Percentiles rank a stretch among this genome's conserved stretches.
Conservation (phyloP, 306 rosid genomes). For the Alnus glutinosa region DNA sequence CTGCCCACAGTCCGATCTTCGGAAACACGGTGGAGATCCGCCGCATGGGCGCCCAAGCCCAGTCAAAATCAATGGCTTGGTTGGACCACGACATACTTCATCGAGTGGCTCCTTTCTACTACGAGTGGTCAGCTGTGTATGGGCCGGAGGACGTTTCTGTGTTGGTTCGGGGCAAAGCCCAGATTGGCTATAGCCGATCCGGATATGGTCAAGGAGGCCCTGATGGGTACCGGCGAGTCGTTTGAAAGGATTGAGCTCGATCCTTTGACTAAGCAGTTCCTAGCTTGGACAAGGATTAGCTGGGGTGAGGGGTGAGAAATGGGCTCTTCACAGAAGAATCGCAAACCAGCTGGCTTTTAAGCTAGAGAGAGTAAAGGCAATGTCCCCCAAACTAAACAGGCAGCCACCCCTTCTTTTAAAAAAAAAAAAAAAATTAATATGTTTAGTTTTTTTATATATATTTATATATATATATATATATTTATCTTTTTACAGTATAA, state of each 20-base stretch:
- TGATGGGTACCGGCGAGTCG: slow-evolving; percentile 26
- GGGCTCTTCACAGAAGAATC: slow-evolving; percentile 45
- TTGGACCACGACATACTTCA: slow-evolving; percentile 42
- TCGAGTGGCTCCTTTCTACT: slow-evolving; percentile 41
- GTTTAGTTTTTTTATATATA: too few relatives aligned
- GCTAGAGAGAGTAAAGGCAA: slow-evolving; percentile 46
- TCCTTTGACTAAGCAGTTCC: slow-evolving; percentile 31
- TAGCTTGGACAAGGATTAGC: slow-evolving; percentile 41
- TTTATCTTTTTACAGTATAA: too few relatives aligned
- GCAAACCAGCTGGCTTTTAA: slow-evolving; percentile 48
- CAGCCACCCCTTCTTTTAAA: too few relatives aligned
- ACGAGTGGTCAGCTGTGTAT: slow-evolving; percentile 46
- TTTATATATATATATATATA: too few relatives aligned
- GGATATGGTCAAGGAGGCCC: slow-evolving; percentile 45
- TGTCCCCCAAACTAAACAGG: too few relatives aligned
- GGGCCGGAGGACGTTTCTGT: slow-evolving; percentile 43
- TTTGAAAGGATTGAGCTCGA: slow-evolving; percentile 15
- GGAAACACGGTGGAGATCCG: slow-evolving; percentile 44
- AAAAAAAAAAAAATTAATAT: too few relatives aligned
- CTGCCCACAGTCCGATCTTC: slow-evolving; percentile 41
- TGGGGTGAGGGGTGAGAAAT: slow-evolving; percentile 31
- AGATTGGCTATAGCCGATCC: slow-evolving; percentile 50
- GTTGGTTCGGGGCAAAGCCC: slow-evolving; percentile 51
- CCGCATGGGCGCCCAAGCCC: slow-evolving; percentile 32
- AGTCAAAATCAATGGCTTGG: slow-evolving; percentile 28